Evolutionary conservation across 2,329 filamentous ascomycete genomes (phyloP).

Genomic region (Fusarium tanahbumbuense): DNA sequence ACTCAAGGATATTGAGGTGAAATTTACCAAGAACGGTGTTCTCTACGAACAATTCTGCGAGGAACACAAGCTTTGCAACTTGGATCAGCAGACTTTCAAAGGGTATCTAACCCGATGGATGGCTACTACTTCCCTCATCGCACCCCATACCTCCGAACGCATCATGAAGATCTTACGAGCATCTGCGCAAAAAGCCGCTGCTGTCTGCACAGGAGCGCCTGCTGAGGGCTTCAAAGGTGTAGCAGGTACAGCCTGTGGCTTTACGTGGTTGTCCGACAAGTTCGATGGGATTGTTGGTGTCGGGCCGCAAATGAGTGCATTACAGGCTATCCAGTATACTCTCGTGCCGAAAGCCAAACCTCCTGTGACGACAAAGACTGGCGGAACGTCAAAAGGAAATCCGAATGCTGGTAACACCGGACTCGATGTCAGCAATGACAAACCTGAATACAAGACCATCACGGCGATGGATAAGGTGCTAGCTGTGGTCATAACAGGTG

Average conservation of each 20-base stretch:
- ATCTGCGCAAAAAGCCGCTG: constrained; percentile 63
- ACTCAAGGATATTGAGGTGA: constrained; percentile 59
- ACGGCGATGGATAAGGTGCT: constrained; percentile 63
- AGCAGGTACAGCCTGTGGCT: constrained; percentile 73
- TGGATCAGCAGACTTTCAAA: constrained; percentile 81
- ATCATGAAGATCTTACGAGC: constrained; percentile 63
- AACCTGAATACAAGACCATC: constrained; percentile 47
- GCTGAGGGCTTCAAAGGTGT: constrained; percentile 59
- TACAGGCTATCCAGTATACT: constrained; percentile 71
- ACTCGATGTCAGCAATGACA: constrained; percentile 44
- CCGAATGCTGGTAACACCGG: constrained; percentile 57
- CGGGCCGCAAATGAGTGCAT: constrained; percentile 76
- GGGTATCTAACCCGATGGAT: constrained; percentile 79
- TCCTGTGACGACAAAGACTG: constrained; percentile 65
- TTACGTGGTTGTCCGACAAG: constrained; percentile 66
- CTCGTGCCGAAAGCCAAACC: constrained; percentile 57
- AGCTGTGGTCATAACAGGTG: constrained; percentile 66
- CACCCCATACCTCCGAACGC: constrained; percentile 61
- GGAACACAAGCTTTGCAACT: constrained; percentile 68
- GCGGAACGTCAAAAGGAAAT: constrained; percentile 69
- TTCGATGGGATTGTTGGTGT: constrained; percentile 73
- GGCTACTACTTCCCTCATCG: constrained; percentile 65
- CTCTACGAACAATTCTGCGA: constrained; percentile 78
- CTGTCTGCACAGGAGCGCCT: constrained; percentile 61
- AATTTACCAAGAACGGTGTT: constrained; percentile 67